Percentiles rank a stretch among this genome's conserved stretches.
These are phyloP conservation scores for Albugo laibachii DNA, from an alignment of 352 stramenopile genomes.

Conservation along the genomic window DNA sequence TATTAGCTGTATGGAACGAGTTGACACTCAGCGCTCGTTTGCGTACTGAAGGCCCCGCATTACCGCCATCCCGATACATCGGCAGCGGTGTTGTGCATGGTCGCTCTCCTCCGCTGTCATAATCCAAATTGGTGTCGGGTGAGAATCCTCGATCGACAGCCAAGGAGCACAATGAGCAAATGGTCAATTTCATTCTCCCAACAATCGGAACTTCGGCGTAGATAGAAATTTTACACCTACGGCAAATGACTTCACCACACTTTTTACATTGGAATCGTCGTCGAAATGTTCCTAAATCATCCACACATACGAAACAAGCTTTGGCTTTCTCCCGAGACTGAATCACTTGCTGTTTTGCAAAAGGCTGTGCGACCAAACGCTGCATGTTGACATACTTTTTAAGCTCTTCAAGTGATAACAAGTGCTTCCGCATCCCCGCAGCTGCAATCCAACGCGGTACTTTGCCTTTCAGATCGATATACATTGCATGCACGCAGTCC, in stretches of 20 bases:
- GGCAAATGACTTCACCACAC: constrained; percentile 62
- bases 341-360: constrained; percentile 36
- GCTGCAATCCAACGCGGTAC: constrained; percentile 47
- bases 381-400: constrained; percentile 74
- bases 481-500: constrained; percentile 62
- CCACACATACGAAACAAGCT: constrained; percentile 62
- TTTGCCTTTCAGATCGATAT: constrained; percentile 61
- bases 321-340: constrained; percentile 46
- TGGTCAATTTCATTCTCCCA: constrained; percentile 73
- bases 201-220: constrained; percentile 65
- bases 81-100: constrained; percentile 2
- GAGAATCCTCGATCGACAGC: constrained; percentile 36
- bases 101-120: neutral
- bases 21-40: constrained; percentile 39
- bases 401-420: constrained; percentile 58
- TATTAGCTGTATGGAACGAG: constrained; percentile 68
- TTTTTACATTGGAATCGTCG: constrained; percentile 73
- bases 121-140: neutral
- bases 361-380: constrained; percentile 49
- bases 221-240: constrained; percentile 48
- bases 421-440: constrained; percentile 26
- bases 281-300: constrained; percentile 63
- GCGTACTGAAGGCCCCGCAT: constrained; percentile 7
- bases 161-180: constrained; percentile 58
- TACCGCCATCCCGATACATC: no score